Evolutionary conservation across 495 filamentous ascomycete species (phyloP).

Genomic region (Neurospora tetraspora): DNA sequence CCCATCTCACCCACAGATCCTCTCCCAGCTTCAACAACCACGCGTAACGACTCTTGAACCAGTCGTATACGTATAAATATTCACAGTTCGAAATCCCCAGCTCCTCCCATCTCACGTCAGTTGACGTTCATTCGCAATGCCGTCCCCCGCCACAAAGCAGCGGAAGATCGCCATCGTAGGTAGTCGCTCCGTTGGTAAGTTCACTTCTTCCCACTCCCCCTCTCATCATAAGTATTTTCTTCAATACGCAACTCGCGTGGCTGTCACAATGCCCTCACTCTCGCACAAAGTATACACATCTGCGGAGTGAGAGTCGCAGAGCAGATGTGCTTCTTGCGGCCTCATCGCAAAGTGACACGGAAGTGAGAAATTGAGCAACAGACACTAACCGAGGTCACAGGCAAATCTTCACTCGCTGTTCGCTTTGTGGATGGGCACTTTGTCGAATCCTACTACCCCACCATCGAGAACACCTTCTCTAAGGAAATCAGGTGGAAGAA

Average conservation of each 20-base stretch:
- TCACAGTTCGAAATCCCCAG: neutral
- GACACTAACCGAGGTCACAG: conserved; percentile 32
- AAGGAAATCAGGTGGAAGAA: conserved; percentile 85
- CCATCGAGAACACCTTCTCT: conserved; percentile 97
- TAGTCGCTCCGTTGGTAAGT: conserved; percentile 89
- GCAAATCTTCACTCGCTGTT: conserved; percentile 95
- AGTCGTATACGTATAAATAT: neutral
- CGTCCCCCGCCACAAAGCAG: conserved; percentile 72
- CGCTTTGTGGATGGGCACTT: conserved; percentile 98
- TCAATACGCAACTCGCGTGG: neutral
- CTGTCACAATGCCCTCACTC: neutral
- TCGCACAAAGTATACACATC: neutral
- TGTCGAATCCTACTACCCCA: conserved; percentile 97
- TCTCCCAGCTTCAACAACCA: neutral
- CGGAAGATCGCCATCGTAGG: conserved; percentile 97
- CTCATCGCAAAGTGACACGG: neutral
- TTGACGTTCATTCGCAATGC: conserved; percentile 40
- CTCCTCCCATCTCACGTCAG: neutral
- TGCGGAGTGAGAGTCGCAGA: neutral
- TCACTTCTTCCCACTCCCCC: conserved; percentile 3
- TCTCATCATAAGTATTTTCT: neutral
- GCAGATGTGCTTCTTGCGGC: neutral
- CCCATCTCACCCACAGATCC: neutral
- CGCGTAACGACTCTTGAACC: neutral
- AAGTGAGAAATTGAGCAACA: neutral